Evolutionary conservation across 2,329 filamentous ascomycete genomes (phyloP).

Genomic region (Pseudopithomyces chartarum): DNA sequence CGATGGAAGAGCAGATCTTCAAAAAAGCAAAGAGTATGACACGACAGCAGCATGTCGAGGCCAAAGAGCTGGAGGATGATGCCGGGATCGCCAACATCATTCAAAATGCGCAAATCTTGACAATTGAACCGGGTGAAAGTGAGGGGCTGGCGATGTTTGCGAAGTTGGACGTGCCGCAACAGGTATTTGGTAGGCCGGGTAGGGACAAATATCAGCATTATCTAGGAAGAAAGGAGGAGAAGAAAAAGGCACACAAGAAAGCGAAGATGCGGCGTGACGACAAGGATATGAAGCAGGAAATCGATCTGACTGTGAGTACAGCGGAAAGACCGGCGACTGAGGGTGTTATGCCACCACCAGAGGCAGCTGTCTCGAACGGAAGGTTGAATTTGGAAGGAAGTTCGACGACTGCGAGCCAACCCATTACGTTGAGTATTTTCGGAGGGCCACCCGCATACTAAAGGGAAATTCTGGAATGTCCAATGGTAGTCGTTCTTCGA

Average conservation of each 20-base stretch:
- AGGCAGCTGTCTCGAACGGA: not conserved
- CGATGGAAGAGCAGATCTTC: slow-evolving; percentile 84
- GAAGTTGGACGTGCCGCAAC: slow-evolving; percentile 46
- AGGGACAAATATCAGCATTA: slow-evolving; percentile 36
- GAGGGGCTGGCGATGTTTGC: slow-evolving; percentile 47
- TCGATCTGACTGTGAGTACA: not conserved
- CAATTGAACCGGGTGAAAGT: slow-evolving; percentile 42
- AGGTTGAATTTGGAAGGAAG: not conserved
- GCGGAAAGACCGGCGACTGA: not conserved
- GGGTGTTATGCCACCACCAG: not conserved
- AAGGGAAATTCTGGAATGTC: not conserved
- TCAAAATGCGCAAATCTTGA: slow-evolving; percentile 58
- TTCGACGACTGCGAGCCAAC: not conserved
- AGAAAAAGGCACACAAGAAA: slow-evolving; percentile 27
- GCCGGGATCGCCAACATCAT: slow-evolving; percentile 63
- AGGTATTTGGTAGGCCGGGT: slow-evolving; percentile 50
- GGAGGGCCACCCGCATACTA: not conserved
- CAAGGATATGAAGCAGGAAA: slow-evolving; percentile 2
- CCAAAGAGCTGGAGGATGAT: slow-evolving; percentile 64
- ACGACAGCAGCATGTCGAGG: slow-evolving; percentile 59
- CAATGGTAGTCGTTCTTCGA: not conserved
- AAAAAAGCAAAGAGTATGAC: slow-evolving; percentile 76
- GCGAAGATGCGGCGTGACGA: slow-evolving; percentile 6
- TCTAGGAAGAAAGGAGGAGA: slow-evolving; percentile 22
- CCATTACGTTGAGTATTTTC: slow-evolving; percentile 1